Base-by-base conservation (phyloP, 352 stramenopile genomes). In the Globisporangium perplexum region DNA sequence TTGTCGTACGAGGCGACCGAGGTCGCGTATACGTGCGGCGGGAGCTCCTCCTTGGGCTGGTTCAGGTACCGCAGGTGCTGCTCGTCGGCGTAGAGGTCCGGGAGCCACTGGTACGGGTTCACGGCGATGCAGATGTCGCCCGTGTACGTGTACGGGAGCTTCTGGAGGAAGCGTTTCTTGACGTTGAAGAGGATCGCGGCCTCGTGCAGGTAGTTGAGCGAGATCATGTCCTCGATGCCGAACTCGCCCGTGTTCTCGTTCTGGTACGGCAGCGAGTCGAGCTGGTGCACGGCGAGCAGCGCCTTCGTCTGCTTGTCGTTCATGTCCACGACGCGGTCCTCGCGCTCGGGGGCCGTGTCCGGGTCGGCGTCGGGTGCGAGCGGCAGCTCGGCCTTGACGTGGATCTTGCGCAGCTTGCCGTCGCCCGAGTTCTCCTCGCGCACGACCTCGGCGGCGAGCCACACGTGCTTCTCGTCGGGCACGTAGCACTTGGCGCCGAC, bases 41-140 rank as follows among this genome's bases (percentile, higher is more conserved):
- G 76, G 8, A 88, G 79, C 62, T 90, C 82, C 49, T 93, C 82
- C 49, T 84, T 83, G 43, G 81, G 79, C 30, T 82, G 65, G 41
- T 85, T 75, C 38, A 91, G 57, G 63, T 97, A 97, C 30, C 76
- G 69, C 15, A 73, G 54, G 47, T 93, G 77, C 48, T 79, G 65
- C 50, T 92, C 79, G 49, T 96, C 85, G 0, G 69, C 74, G 62
- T 97, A 96, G 15, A 96, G 66, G 45, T 93, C 80, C 0, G 78
- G 72, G 31, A 95, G 77, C 86, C 86, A 96, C 65, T 95, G 86
- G 66, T 98, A 98, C n/a, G 95, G 96, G 71, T 99, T 99, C 47
- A 98, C 85, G 2, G 96, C 95, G 59, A 99, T 96, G 45, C 97
- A 92, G 64, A 98, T 98, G 48, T 98, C 92, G n/a, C 95, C 93